Evolutionary conservation across 2,329 filamentous ascomycete genomes (phyloP).

Genomic region (Didymella keratinophila): DNA sequence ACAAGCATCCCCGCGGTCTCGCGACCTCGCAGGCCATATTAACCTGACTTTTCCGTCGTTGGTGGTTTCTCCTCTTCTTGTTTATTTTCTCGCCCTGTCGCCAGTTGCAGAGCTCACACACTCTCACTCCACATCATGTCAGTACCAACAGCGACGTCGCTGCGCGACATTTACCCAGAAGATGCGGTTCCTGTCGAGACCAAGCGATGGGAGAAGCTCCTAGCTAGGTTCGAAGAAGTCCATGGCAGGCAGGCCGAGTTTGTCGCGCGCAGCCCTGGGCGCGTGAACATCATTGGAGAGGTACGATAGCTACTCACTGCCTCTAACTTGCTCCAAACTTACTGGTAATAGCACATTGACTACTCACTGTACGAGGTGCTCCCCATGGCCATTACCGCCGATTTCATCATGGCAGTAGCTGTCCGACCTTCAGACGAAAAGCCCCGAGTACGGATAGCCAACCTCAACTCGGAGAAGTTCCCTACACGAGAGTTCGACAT

Average conservation of each 20-base stretch:
- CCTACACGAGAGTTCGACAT: conserved; percentile 77
- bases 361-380: conserved; percentile 97
- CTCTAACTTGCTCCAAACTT: conserved; percentile 13
- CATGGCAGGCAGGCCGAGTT: conserved; percentile 80
- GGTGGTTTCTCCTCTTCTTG: conserved; percentile 1
- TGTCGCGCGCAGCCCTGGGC: conserved; percentile 86
- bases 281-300: conserved; percentile 98
- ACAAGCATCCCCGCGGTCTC: conserved; percentile 22
- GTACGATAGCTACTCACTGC: conserved; percentile 33
- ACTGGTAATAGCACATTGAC: conserved; percentile 78
- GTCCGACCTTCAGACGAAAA: conserved; percentile 61
- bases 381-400: conserved; percentile 92
- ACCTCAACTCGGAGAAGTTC: conserved; percentile 79
- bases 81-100: neutral
- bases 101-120: neutral
- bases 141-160: conserved; percentile 77
- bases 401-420: conserved; percentile 84
- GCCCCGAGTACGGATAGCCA: conserved; percentile 77
- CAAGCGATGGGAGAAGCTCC: conserved; percentile 77
- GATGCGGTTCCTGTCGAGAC: conserved; percentile 73
- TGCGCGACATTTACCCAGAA: conserved; percentile 83
- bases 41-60: conserved; percentile 10
- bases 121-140: conserved; percentile 39
- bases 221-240: conserved; percentile 72
- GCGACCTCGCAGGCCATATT: conserved; percentile 26